These are phyloP conservation scores for Nicotiana noctiflora DNA, from an alignment of 257 asterid genomes.

Conservation along the genomic window DNA sequence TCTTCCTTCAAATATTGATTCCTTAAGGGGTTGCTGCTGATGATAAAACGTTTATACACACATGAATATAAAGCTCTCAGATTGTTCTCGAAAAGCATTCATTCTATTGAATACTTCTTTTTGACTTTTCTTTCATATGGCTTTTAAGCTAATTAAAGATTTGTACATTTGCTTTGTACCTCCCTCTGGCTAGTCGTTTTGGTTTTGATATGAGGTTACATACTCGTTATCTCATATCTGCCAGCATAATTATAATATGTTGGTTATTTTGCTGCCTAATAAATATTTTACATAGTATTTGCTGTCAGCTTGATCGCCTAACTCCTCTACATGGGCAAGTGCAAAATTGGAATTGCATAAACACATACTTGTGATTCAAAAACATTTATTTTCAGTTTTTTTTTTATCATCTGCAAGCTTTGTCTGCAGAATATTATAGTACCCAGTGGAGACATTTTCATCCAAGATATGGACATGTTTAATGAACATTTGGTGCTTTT, in stretches of 20 bases:
- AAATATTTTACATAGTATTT: neutral
- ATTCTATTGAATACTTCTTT: neutral
- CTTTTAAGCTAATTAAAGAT: neutral
- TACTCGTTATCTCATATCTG: neutral
- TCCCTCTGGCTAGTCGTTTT: neutral
- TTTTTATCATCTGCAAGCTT: neutral
- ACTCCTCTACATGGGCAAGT: neutral
- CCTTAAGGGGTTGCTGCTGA: neutral
- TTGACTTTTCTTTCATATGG: neutral
- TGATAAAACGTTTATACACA: neutral
- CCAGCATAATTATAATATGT: neutral
- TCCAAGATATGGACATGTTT: slow-evolving; percentile 89
- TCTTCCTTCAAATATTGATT: neutral
- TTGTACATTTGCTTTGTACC: neutral
- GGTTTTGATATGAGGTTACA: neutral
- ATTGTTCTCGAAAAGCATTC: neutral
- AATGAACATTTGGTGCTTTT: slow-evolving; percentile 69
- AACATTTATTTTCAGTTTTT: neutral
- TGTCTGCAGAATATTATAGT: slow-evolving; percentile 41
- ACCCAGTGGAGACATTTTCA: slow-evolving; percentile 50
- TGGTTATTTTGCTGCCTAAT: neutral
- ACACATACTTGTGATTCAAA: neutral
- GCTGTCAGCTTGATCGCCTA: neutral
- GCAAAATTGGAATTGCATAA: neutral
- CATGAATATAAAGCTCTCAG: neutral